A percentile compares a stretch with the other conserved stretches of the same genome.
Conservation (phyloP, 345 rosid species). For the Isatis tinctoria region DNA sequence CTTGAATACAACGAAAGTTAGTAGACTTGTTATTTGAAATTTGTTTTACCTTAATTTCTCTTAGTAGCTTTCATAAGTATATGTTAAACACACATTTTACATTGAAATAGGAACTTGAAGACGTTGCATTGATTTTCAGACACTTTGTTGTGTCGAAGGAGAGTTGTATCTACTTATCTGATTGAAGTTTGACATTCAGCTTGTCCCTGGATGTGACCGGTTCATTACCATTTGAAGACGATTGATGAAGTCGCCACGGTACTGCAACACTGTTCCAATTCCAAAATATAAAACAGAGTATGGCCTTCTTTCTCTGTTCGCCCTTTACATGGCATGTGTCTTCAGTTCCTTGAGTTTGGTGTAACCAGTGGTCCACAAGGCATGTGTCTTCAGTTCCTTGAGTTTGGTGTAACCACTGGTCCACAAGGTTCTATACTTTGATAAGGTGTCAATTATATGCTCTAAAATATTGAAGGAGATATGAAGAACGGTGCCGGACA, state of each 20-base stretch:
- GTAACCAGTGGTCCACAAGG: neutral
- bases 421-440: neutral
- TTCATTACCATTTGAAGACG: constrained; percentile 42
- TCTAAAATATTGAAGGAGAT: no score
- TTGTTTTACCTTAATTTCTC: neutral
- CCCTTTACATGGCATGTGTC: neutral
- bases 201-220: constrained; percentile 61
- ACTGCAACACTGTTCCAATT: neutral
- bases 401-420: no score
- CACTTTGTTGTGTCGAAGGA: neutral
- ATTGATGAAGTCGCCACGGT: neutral
- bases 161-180: constrained; percentile 30
- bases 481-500: no score
- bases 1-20: neutral
- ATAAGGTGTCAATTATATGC: neutral
- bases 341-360: neutral
- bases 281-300: neutral
- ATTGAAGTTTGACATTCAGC: constrained; percentile 29
- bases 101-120: neutral
- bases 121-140: neutral
- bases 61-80: neutral
- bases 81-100: neutral
- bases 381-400: no score
- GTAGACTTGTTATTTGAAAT: neutral
- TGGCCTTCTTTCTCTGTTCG: neutral